phyloP scores from a whole-genome alignment of 2,329 filamentous ascomycete species.

The Mycosphaerella arachidis region DNA sequence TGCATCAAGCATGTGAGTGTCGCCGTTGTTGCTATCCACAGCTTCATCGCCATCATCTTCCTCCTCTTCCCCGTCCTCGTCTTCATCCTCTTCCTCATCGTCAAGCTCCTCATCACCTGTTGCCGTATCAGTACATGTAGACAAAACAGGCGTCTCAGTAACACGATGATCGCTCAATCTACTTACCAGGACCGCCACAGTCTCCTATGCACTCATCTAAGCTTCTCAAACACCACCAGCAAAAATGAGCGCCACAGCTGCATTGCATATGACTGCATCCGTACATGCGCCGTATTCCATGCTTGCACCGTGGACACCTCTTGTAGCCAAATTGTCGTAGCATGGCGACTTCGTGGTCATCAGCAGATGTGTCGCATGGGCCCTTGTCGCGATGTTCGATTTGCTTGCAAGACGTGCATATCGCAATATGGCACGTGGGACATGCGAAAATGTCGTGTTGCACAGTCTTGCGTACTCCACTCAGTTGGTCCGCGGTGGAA shows the following conservation, averaged over 20 bases:
- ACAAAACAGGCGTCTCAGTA: not conserved
- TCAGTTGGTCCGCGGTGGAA: not conserved
- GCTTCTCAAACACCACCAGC: conserved; percentile 41
- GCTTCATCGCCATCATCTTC: conserved; percentile 31
- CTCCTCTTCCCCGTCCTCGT: not conserved
- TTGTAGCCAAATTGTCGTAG: conserved; percentile 46
- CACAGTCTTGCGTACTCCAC: not conserved
- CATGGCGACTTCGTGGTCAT: conserved; percentile 35
- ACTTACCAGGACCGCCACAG: conserved; percentile 10
- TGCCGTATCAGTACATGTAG: conserved; percentile 13
- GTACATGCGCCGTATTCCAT: conserved; percentile 46
- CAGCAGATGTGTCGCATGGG: conserved; percentile 36
- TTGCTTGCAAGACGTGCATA: conserved; percentile 45
- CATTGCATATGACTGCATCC: conserved; percentile 49
- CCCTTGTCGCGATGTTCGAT: conserved; percentile 35
- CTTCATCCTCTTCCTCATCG: conserved; percentile 25
- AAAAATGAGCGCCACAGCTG: conserved; percentile 48
- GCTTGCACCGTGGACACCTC: conserved; percentile 47
- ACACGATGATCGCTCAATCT: not conserved
- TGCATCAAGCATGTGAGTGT: not conserved
- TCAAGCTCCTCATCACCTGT: conserved; percentile 23
- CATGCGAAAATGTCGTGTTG: conserved; percentile 35
- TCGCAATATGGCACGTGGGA: conserved; percentile 39
- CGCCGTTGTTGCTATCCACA: not conserved
- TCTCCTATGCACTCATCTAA: conserved; percentile 34